Evolutionary conservation across 345 rosid genomes (phyloP), one percentile per base, ranked within the genome.

Genomic region (Cardamine occulta): DNA sequence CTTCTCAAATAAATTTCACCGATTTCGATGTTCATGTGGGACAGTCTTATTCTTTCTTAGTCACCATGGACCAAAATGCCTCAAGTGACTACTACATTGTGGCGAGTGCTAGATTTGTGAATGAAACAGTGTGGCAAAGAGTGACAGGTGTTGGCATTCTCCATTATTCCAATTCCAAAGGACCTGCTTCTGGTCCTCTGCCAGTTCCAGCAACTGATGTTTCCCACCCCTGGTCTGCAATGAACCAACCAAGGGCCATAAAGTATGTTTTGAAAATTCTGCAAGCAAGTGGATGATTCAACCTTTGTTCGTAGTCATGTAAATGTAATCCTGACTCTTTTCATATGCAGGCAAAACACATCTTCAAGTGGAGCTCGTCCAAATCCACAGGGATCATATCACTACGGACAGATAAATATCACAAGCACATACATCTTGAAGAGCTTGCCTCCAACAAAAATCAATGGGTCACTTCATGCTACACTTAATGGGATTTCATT

Each of bases 361-460:
- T 59, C 86, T 53, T 92, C 99, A 17, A 86, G 93, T 76, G 99
- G 99, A 66, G 97, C 99, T 80, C 93, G 99, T 42, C 98, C 97
- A 63, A 95, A 95, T 61, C 98, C 99, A 1, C 99, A 95, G 39
- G 99, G 99, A 7, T 95, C 98, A 63, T 92, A 72, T 74, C 98
- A 87, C 82, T 95, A 95, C 55, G 98, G 99, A 52, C 64, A 75
- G 37, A 95, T 95, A 78, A 92, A 95, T 66, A 80, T 90, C 24
- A 92, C 96, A 15, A 80, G 81, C 11, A 83, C 93, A 31, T 92
- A 90, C 61, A 40, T 89, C 58, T 63, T 95, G 73, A 78, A 82
- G 84, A 85, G 86, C 84, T 77, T 92, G 82, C 94, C 97, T 49
- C 96, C 89, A 4, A 70, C 70, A 24, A 73, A 37, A 49, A 86